Evolutionary conservation across 1,284 basidiomycete genomes (phyloP).

Genomic region (Rhodotorula sp.): DNA sequence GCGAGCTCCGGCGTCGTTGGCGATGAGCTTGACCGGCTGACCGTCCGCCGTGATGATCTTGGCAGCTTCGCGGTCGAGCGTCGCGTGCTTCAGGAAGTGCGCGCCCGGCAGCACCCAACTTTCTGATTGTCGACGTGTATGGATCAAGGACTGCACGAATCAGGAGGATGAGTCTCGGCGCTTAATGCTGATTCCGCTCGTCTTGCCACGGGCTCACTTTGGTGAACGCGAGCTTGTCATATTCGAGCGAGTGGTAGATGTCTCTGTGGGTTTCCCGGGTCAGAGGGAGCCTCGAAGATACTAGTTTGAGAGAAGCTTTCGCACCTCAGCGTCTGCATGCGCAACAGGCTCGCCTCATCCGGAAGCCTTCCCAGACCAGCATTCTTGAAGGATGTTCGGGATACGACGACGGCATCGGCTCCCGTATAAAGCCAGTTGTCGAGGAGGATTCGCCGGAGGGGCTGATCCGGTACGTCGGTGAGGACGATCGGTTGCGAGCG

Average conservation of each 20-base stretch:
- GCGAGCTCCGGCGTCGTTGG: background rate
- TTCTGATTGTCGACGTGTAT: background rate
- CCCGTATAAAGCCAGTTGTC: constrained; percentile 11
- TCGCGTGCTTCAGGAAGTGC: constrained; percentile 4
- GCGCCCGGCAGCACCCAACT: constrained; percentile 19
- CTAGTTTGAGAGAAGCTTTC: background rate
- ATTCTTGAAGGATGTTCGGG: constrained; percentile 14
- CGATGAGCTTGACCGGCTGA: background rate
- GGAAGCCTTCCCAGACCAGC: background rate
- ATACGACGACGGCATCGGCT: constrained; percentile 5
- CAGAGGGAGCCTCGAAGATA: background rate
- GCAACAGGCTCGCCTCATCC: constrained; percentile 3
- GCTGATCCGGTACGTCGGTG: constrained; percentile 8
- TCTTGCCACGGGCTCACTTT: background rate
- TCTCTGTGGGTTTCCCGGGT: background rate
- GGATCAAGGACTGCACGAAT: constrained; percentile 10
- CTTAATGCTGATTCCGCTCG: fast-evolving
- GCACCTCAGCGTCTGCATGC: constrained; percentile 5
- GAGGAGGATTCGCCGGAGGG: constrained; percentile 1
- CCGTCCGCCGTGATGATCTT: constrained; percentile 17
- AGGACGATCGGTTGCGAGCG: background rate
- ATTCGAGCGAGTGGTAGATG: constrained; percentile 7
- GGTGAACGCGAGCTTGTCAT: constrained; percentile 19
- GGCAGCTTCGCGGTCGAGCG: background rate
- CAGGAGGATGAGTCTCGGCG: background rate